Conservation (phyloP, 2,329 filamentous ascomycete genomes). For the Ascochyta koolunga region DNA sequence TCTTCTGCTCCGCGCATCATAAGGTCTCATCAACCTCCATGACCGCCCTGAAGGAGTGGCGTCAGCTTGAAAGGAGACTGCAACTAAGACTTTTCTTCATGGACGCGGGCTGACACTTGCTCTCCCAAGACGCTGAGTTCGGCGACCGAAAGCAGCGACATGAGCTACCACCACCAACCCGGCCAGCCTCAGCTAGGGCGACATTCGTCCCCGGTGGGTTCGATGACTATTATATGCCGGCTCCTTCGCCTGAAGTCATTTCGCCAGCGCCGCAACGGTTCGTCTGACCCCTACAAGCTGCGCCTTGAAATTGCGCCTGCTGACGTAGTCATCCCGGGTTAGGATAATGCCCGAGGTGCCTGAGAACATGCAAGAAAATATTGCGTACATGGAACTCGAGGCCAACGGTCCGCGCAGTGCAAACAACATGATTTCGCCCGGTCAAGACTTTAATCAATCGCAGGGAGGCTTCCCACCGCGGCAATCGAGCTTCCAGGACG, state of each 20-base stretch:
- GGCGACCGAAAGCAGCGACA: constrained; percentile 24
- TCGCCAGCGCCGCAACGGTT: constrained; percentile 75
- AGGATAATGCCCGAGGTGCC: constrained; percentile 96
- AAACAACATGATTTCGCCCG: constrained; percentile 38
- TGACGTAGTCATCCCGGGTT: constrained; percentile 38
- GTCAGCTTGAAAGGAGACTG: constrained; percentile 22
- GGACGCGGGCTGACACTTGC: constrained; percentile 38
- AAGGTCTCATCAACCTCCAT: constrained; percentile 28
- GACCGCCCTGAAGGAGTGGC: constrained; percentile 19
- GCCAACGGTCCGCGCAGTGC: constrained; percentile 58
- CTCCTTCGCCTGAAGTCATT: constrained; percentile 64
- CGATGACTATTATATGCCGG: constrained; percentile 71
- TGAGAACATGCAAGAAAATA: constrained; percentile 93
- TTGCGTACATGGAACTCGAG: constrained; percentile 88
- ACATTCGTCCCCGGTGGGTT: constrained; percentile 72
- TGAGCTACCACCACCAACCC: constrained; percentile 49
- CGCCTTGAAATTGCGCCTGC: constrained; percentile 35
- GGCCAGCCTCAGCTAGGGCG: constrained; percentile 52
- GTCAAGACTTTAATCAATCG: constrained; percentile 36
- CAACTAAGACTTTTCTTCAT: constrained; percentile 18
- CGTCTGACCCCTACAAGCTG: constrained; percentile 37
- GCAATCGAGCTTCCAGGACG: constrained; percentile 38
- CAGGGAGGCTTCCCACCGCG: constrained; percentile 39
- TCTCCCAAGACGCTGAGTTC: constrained; percentile 21
- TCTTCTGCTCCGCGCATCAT: constrained; percentile 33